These are phyloP conservation scores for Brassica juncea DNA, from an alignment of 345 rosid genomes.

Conservation along the genomic window DNA sequence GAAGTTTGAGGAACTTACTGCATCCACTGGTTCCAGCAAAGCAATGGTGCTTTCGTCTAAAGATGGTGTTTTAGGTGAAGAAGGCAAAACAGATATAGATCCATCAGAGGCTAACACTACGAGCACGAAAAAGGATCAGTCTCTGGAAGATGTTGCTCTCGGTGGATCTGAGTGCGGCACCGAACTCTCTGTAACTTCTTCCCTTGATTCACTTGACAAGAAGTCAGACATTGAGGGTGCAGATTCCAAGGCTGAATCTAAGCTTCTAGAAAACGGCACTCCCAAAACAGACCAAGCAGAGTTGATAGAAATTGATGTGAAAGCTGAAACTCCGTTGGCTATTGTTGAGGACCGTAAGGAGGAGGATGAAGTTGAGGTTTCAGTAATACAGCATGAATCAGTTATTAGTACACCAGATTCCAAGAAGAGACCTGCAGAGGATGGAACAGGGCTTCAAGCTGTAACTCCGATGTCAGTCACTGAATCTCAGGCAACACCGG, in stretches of 20 bases:
- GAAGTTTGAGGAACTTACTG: constrained; percentile 74
- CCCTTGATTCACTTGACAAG: constrained; percentile 81
- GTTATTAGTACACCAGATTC: constrained; percentile 47
- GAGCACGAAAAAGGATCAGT: constrained; percentile 34
- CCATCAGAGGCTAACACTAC: constrained; percentile 39
- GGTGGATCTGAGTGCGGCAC: constrained; percentile 88
- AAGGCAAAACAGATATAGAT: constrained; percentile 42
- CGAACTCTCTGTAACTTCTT: constrained; percentile 83
- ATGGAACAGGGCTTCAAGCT: constrained; percentile 37
- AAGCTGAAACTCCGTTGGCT: constrained; percentile 30
- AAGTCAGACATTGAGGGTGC: constrained; percentile 54
- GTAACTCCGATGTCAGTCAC: constrained; percentile 62
- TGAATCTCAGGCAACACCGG: constrained; percentile 86
- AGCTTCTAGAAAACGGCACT: constrained; percentile 45
- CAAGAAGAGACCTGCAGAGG: constrained; percentile 48
- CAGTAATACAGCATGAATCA: constrained; percentile 39
- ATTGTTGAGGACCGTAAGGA: constrained; percentile 39
- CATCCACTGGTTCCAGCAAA: constrained; percentile 46
- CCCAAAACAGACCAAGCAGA: constrained; percentile 33
- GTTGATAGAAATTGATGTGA: constrained; percentile 43
- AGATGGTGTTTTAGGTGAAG: constrained; percentile 45
- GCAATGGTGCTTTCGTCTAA: constrained; percentile 44
- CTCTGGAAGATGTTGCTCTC: constrained; percentile 44
- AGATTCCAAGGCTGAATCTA: constrained; percentile 46
- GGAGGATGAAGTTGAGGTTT: constrained; percentile 41